Evolutionary conservation across 2,329 filamentous ascomycete species (phyloP).

Genomic region (Leptographium galeiforme): DNA sequence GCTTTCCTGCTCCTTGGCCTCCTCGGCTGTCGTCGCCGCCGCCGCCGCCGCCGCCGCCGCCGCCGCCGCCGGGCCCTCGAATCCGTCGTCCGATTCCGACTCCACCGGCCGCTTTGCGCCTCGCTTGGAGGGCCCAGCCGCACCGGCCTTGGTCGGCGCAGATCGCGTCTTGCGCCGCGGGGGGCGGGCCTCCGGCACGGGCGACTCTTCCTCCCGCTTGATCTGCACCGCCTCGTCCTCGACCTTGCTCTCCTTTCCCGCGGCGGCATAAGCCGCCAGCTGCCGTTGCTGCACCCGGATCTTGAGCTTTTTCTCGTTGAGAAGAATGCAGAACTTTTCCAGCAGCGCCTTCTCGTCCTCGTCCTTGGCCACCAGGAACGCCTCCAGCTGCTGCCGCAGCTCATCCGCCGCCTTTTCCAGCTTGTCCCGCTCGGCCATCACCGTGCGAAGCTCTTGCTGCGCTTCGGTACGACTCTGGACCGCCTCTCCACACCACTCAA

Average conservation of each 20-base stretch:
- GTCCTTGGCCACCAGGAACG: conserved; percentile 52
- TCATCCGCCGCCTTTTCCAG: conserved; percentile 44
- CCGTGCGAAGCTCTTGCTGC: conserved; percentile 26
- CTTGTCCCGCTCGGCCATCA: conserved; percentile 26
- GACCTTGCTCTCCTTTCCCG: conserved; percentile 1
- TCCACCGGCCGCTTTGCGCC: conserved; percentile 18
- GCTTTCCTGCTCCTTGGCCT: conserved; percentile 21
- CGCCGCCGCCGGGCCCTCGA: conserved; percentile 21
- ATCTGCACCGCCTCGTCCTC: conserved; percentile 12
- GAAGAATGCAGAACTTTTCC: conserved; percentile 53
- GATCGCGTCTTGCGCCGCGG: neutral
- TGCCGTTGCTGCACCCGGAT: conserved; percentile 60
- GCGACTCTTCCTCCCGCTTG: neutral
- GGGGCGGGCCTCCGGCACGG: neutral
- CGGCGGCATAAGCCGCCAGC: conserved; percentile 19
- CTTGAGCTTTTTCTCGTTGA: conserved; percentile 72
- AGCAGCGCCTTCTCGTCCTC: conserved; percentile 54
- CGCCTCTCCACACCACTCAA: conserved; percentile 56
- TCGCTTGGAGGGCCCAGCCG: conserved; percentile 14
- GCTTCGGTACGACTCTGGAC: conserved; percentile 33
- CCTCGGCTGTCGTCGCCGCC: conserved; percentile 16
- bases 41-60: neutral
- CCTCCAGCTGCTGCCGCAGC: conserved; percentile 49
- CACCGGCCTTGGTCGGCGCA: neutral
- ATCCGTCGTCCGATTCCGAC: conserved; percentile 26